A percentile compares a stretch with the other conserved stretches of the same genome.
These are phyloP conservation scores for Margaritispora aquatica DNA, from an alignment of 495 filamentous ascomycete genomes.

Conservation along the genomic window DNA sequence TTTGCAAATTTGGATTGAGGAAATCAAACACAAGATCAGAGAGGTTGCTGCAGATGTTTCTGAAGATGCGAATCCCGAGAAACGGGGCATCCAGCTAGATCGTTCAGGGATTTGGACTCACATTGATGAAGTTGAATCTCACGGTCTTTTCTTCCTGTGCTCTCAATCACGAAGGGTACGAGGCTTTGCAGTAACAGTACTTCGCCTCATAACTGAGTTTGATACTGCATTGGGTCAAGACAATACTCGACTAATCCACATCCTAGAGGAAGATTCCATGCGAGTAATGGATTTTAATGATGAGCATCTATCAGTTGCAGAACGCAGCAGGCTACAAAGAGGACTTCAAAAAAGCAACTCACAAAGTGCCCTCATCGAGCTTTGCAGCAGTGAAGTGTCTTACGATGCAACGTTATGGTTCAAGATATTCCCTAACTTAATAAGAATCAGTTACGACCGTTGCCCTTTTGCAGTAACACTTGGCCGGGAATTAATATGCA, in stretches of 20 bases:
- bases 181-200: constrained; percentile 83
- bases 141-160: constrained; percentile 96
- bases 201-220: constrained; percentile 89
- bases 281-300: constrained; percentile 89
- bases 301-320: constrained; percentile 84
- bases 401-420: constrained; percentile 96
- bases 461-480: constrained; percentile 87
- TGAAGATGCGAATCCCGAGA: constrained; percentile 51
- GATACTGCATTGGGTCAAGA: constrained; percentile 80
- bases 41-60: constrained; percentile 57
- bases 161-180: constrained; percentile 88
- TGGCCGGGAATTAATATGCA: constrained; percentile 85
- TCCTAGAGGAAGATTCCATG: constrained; percentile 84
- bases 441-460: constrained; percentile 82
- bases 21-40: constrained; percentile 81
- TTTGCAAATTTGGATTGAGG: constrained; percentile 93
- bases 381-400: constrained; percentile 91
- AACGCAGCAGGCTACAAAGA: constrained; percentile 86
- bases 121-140: constrained; percentile 94
- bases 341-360: constrained; percentile 80
- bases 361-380: constrained; percentile 81
- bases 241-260: constrained; percentile 69
- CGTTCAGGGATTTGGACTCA: constrained; percentile 80
- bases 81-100: constrained; percentile 70
- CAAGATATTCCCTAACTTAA: constrained; percentile 93